Conservation (phyloP, 2,329 filamentous ascomycete genomes). For the Periconia sp. region DNA sequence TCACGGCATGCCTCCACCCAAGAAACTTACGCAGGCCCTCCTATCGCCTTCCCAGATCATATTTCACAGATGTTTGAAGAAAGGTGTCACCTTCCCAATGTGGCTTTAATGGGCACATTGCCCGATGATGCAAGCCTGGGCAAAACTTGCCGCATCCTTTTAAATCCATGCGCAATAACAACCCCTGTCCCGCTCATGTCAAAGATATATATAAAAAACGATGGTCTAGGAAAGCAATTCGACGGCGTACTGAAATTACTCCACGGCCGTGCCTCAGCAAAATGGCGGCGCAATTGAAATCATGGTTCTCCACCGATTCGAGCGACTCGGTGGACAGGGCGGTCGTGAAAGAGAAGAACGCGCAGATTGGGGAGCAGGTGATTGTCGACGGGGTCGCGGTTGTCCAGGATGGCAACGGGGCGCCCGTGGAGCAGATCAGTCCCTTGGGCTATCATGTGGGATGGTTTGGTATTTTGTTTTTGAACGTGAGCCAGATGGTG, state of each 20-base stretch:
- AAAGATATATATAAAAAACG: slow-evolving; percentile 1
- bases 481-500: slow-evolving; percentile 41
- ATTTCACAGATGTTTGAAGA: too few species aligned
- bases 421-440: slow-evolving; percentile 36
- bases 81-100: too few species aligned
- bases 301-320: slow-evolving; percentile 22
- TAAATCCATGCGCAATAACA: neutral
- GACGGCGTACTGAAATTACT: neutral
- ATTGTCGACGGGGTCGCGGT: slow-evolving; percentile 27
- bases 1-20: too few species aligned
- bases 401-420: slow-evolving; percentile 36
- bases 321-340: slow-evolving; percentile 17
- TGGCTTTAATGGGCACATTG: slow-evolving; percentile 5
- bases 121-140: slow-evolving; percentile 13
- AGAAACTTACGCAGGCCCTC: too few species aligned
- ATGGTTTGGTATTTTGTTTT: slow-evolving; percentile 34
- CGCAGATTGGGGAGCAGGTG: slow-evolving; percentile 33
- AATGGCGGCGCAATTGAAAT: slow-evolving; percentile 18
- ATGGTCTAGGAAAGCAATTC: neutral
- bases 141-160: slow-evolving; percentile 9
- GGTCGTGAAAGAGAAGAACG: slow-evolving; percentile 30
- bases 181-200: neutral
- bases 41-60: too few species aligned
- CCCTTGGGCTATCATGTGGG: slow-evolving; percentile 40
- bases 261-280: neutral